Evolutionary conservation across 2,329 filamentous ascomycete species (phyloP), one percentile per base, ranked within the genome.

Genomic region (Fonsecaea pedrosoi): DNA sequence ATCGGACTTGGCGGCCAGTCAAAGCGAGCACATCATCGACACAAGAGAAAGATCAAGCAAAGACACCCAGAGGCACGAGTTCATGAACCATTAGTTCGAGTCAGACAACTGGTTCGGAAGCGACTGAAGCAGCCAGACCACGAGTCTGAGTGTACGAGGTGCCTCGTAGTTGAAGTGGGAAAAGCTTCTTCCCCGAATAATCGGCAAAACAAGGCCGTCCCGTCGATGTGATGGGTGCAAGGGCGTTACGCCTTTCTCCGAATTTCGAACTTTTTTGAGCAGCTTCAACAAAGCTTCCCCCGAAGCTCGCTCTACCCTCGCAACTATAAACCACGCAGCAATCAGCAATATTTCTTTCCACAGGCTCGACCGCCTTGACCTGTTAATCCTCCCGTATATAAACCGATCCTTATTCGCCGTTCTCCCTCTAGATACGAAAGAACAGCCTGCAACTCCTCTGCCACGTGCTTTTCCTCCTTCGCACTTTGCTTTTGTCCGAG

Each of bases 151-250:
- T 8, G 8, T 25, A 25, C 25, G 25, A 25, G 25, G 25, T 25
- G 25, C 25, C 25, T 25, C 25, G 25, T 48, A 21, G 15, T 7
- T 42, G 40, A 18, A 8, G 42, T 48, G 42, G 45, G 25, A 50
- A 25, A 50, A 50, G 45, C 25, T 37, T 50, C n/a, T 54, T 37
- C 32, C 32, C 59, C 9, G 59, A 61, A 54, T 15, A 61, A 54
- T 15, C 59, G 59, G 59, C 30, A 61, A 54, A 61, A 54, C 54
- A 48, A 61, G 42, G 45, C 45, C 9, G 25, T 34, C 7, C 7
- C 25, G 15, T 34, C 30, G 6, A 32, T 32, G 4, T 32, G 30
- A 32, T 18, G 30, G 50, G 3, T 4, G 50, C 10, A 9, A 15
- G 12, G 6, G 6, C 30, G 8, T n/a, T 30, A 37, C 34, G 53